These are phyloP conservation scores for Globisporangium cederbergense DNA, from an alignment of 352 stramenopile species.

Conservation along the genomic window DNA sequence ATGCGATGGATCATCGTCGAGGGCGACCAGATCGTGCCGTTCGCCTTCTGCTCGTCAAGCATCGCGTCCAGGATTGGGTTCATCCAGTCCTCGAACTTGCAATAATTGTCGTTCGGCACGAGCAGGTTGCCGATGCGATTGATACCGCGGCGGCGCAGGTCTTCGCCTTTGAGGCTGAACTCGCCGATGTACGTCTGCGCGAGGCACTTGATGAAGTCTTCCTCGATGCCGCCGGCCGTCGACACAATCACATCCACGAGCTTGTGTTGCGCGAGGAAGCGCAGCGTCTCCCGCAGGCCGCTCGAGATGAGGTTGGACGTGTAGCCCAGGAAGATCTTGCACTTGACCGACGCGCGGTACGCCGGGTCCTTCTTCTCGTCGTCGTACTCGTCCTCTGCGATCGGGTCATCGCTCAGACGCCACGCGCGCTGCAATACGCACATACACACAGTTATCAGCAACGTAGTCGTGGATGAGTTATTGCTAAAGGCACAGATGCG, in stretches of 20 bases:
- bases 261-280: slow-evolving; percentile 97
- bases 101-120: slow-evolving; percentile 99
- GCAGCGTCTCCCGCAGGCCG: slow-evolving; percentile 96
- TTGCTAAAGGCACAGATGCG: not conserved
- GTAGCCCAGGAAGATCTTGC: slow-evolving; percentile 99
- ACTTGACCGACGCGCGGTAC: slow-evolving; percentile 86
- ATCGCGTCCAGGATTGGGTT: slow-evolving; percentile 96
- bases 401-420: slow-evolving; percentile 93
- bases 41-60: slow-evolving; percentile 96
- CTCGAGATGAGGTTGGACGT: slow-evolving; percentile 99
- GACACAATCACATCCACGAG: slow-evolving; percentile 98
- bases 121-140: slow-evolving; percentile 99
- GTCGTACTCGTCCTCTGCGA: slow-evolving; percentile 92
- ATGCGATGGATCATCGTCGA: slow-evolving; percentile 96
- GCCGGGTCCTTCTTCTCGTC: slow-evolving; percentile 76
- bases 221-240: slow-evolving; percentile 90
- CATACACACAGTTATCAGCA: not conserved
- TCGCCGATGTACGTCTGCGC: slow-evolving; percentile 97
- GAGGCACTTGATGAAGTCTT: slow-evolving; percentile 99
- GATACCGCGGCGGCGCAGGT: slow-evolving; percentile 94
- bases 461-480: not conserved
- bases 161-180: slow-evolving; percentile 93
- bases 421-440: slow-evolving; percentile 79
- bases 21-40: slow-evolving; percentile 93
- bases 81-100: slow-evolving; percentile 97